These are phyloP conservation scores for Panaeolus cyanescens DNA, from an alignment of 768 basidiomycete genomes.

Conservation along the genomic window DNA sequence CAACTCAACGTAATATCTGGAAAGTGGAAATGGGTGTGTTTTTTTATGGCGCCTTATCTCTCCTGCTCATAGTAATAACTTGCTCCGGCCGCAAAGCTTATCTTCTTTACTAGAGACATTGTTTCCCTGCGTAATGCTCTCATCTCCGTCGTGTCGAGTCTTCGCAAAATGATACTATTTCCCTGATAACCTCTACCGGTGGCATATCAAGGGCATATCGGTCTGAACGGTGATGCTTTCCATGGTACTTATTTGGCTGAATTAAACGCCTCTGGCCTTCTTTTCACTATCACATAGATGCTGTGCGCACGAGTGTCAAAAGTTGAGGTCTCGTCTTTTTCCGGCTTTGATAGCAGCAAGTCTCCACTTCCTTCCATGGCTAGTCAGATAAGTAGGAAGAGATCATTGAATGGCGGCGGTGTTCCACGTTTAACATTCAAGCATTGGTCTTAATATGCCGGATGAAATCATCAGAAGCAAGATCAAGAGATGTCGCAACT, in stretches of 20 bases:
- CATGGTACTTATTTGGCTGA: neutral
- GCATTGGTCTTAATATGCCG: no score
- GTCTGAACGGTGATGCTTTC: neutral
- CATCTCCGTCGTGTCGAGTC: no score
- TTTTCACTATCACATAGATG: neutral
- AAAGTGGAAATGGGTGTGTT: neutral
- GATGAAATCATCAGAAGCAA: neutral
- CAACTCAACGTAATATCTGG: neutral
- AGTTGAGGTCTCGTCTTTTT: no score
- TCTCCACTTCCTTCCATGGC: no score
- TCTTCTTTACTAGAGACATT: no score
- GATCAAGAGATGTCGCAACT: neutral
- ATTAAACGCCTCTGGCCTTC: neutral
- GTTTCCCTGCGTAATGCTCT: no score
- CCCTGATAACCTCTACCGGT: no score
- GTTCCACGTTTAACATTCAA: no score
- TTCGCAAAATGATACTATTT: no score
- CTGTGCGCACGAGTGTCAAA: neutral
- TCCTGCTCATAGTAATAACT: neutral
- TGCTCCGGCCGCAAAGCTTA: constrained; percentile 1
- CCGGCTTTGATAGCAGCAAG: no score
- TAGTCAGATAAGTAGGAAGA: no score
- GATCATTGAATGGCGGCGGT: no score
- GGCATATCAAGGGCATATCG: neutral
- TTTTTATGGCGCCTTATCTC: neutral